Conservation (phyloP, 768 basidiomycete genomes). For the Phylloporus sp. region DNA sequence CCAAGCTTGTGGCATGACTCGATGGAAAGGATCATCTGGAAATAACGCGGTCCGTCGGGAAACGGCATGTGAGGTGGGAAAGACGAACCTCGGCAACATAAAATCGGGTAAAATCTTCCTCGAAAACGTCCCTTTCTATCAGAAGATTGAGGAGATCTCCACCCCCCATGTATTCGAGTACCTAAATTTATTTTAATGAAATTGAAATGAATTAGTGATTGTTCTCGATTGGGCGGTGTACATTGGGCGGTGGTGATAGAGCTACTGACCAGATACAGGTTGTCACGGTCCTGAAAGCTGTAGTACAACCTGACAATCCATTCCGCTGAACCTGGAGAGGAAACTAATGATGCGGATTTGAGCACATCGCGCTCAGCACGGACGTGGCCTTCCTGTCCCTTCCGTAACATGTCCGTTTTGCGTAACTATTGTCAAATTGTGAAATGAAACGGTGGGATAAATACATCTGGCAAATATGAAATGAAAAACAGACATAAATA, state of each 20-base stretch:
- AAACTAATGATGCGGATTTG: conserved; percentile 81
- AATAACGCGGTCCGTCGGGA: conserved; percentile 26
- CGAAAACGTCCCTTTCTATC: conserved; percentile 88
- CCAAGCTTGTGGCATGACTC: conserved; percentile 92
- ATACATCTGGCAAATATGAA: conserved; percentile 25
- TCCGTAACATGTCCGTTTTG: conserved; percentile 90
- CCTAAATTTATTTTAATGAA: conserved; percentile 53
- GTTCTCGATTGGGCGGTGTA: conserved; percentile 22
- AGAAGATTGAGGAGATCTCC: conserved; percentile 94
- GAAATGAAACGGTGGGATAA: conserved; percentile 21
- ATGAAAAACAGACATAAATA: conserved; percentile 33
- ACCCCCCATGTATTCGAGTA: conserved; percentile 94
- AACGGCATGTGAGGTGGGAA: conserved; percentile 18
- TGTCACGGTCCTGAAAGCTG: conserved; percentile 92
- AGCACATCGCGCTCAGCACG: conserved; percentile 93
- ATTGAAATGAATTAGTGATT: conserved; percentile 51
- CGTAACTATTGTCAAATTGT: conserved; percentile 51
- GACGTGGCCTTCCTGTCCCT: conserved; percentile 96
- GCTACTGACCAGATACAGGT: conserved; percentile 83
- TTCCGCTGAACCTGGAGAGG: conserved; percentile 70
- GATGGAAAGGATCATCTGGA: conserved; percentile 89
- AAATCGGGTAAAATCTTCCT: conserved; percentile 88
- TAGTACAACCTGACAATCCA: conserved; percentile 95
- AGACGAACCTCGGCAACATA: conserved; percentile 83
- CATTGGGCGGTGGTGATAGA: conserved; percentile 29